Base-by-base conservation (phyloP, 176 grass and related monocot species). In the Carex parvula region DNA sequence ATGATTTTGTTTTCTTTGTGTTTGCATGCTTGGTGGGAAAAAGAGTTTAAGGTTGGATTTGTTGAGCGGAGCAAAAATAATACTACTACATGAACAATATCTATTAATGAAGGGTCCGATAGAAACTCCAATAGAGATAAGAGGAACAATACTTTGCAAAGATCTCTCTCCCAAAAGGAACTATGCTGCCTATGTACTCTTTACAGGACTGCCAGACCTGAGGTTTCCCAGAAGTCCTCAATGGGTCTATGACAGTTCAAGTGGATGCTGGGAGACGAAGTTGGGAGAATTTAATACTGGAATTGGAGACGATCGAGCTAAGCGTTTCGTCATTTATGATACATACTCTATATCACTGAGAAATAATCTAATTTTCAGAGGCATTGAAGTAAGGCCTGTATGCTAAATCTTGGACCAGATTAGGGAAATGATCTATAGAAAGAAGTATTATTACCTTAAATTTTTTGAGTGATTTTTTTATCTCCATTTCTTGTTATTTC, bases 111-210 rank as follows among this genome's bases (percentile, higher is more conserved):
- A 39, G 44, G 81, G 75, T 73, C 0, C 80, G 64, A 42, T 57
- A 89, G 32, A 55, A 83, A 0, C 16, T 91, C 42, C 86, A 87
- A 33, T 91, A 84, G 32, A 72, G 81, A 53, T 89, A 20, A 9
- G 2, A 15, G 81, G 79, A 4, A 17, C 9, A 4, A 76, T 91
- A 24, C 29, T 65, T 22, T 48, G 60, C 58, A 77, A 66, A 35
- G 53, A 81, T 76, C 87, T 91, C 13, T 60, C 87, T 8, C 83
- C 6, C 2, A 33, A 62, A 55, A 86, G 73, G 26, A 66, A 37
- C 6, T 91, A 91, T 10, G 84, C 65, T 4, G 5, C 37, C 37
- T 39, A 39, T 39, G 5, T 39, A 0, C 84, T 91, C 12, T 88
- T 81, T 67, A 88, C 86, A 68, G 26, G 84, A 63, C 67, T 0